Percentiles rank a stretch among this genome's conserved stretches.
phyloP scores from a whole-genome alignment of 2,329 filamentous ascomycete species.

The Fusarium sterilihyphosum region DNA sequence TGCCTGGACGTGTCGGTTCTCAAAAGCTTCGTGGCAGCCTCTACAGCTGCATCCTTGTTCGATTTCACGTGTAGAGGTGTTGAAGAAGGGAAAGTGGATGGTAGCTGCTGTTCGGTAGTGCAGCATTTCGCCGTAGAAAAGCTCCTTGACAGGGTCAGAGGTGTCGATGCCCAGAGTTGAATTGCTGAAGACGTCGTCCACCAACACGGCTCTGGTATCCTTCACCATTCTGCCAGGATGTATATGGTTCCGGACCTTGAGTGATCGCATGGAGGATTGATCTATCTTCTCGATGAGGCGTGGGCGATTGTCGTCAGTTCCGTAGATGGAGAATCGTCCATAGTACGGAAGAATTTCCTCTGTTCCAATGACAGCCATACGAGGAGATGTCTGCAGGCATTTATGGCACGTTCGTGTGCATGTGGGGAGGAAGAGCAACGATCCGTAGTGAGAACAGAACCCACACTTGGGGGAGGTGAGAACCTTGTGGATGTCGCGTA shows the following conservation, averaged over 20 bases:
- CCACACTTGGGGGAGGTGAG: not conserved
- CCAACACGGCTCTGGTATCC: too few species aligned
- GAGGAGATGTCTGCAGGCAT: not conserved
- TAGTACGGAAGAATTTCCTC: not conserved
- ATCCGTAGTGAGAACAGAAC: rapidly evolving
- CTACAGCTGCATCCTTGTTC: not conserved
- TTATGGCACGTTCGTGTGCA: not conserved
- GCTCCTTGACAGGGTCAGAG: too few species aligned
- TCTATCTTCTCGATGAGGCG: too few species aligned
- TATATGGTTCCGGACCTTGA: too few species aligned
- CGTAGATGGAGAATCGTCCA: too few species aligned
- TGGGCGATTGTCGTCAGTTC: too few species aligned
- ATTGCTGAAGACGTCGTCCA: too few species aligned
- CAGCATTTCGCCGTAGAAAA: rapidly evolving
- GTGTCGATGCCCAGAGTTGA: too few species aligned
- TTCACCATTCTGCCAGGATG: too few species aligned
- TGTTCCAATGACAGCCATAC: not conserved
- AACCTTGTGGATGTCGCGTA: rapidly evolving
- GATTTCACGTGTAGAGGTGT: rapidly evolving
- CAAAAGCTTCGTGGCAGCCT: rapidly evolving
- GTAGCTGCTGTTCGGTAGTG: rapidly evolving
- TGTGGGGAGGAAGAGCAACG: rapidly evolving
- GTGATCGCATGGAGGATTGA: too few species aligned
- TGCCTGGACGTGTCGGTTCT: too few species aligned
- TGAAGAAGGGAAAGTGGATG: not conserved